These are phyloP conservation scores for Podospora appendiculata DNA, from an alignment of 495 filamentous ascomycete species.

Conservation along the genomic window DNA sequence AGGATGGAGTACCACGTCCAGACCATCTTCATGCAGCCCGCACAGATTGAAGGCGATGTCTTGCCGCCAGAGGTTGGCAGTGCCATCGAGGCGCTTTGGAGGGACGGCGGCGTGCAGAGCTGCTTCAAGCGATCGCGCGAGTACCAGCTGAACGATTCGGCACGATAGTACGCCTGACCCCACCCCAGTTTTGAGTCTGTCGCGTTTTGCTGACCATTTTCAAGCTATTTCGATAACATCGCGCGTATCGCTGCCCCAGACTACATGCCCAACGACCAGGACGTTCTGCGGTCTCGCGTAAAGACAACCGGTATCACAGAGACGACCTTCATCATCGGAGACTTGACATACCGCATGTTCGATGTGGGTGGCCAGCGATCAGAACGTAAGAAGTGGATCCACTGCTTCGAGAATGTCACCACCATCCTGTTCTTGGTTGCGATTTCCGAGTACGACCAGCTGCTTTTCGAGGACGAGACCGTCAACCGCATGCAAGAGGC, in stretches of 20 bases:
- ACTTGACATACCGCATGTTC: slow-evolving; percentile 98
- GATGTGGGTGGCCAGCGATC: slow-evolving; percentile 98
- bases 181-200: neutral
- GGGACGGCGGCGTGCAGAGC: slow-evolving; percentile 87
- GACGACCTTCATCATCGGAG: slow-evolving; percentile 96
- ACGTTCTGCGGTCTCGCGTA: slow-evolving; percentile 94
- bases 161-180: slow-evolving; percentile 77
- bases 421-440: slow-evolving; percentile 97
- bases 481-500: slow-evolving; percentile 99
- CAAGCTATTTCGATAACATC: slow-evolving; percentile 94
- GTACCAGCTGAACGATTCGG: slow-evolving; percentile 97
- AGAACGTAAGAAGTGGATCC: slow-evolving; percentile 99
- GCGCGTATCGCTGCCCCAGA: slow-evolving; percentile 84
- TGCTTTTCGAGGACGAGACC: slow-evolving; percentile 90
- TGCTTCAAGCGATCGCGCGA: slow-evolving; percentile 93
- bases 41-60: slow-evolving; percentile 91
- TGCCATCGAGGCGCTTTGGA: slow-evolving; percentile 91
- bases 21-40: slow-evolving; percentile 92
- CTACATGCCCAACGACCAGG: slow-evolving; percentile 95
- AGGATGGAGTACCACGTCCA: slow-evolving; percentile 89
- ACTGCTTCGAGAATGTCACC: slow-evolving; percentile 99
- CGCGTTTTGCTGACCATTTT: slow-evolving; percentile 24
- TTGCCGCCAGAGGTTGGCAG: slow-evolving; percentile 90
- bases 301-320: slow-evolving; percentile 99
- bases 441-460: slow-evolving; percentile 98